Base-by-base conservation (phyloP, 2,329 filamentous ascomycete genomes). In the Arthrobotrys megalospora region DNA sequence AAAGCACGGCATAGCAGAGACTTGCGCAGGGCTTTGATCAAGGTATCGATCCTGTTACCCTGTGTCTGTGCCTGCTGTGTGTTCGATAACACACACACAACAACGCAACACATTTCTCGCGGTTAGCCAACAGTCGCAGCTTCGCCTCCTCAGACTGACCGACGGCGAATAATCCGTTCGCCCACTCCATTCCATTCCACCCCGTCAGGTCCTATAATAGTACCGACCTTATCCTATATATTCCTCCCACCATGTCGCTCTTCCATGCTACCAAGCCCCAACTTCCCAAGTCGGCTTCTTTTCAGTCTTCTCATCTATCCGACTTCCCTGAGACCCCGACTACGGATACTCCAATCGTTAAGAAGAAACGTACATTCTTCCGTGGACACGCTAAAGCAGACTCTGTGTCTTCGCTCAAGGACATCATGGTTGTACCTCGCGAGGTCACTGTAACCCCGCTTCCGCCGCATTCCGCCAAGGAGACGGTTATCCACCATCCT, bases 291-390 rank as follows among this genome's bases (percentile, higher is more conserved):
- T 76, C 72, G 11, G 14, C 16, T 32, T 38, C 45, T 11, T 53
- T 70, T 34, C 65, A 48, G 12, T 16, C 47, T 48, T 24, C 45
- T 10, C 19, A 28, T n/a, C 55, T 43, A 28, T 24, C 55, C 55
- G 55, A 43, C 6, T 16, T 69, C 14, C 16, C 41, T 63, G 66
- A 16, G 41, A 10, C 47, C 24, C 24, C 45, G 1, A 21, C 32
- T 7, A 6, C 36, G 34, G 75, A 78, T n/a, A 38, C n/a, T 34
- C 67, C 67, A 67, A 10, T 66, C 12, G 36, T 72, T 21, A 78
- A 78, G 53, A 78, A 78, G 62, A 78, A 72, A 45, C 75, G 75
- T 16, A 78, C 75, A 3, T 78, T 78, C 48, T 78, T 78, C 47
- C 75, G 67, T 19, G 69, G 69, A n/a, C 75, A 78, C 41, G 19